Base-by-base conservation (phyloP, 2,329 filamentous ascomycete genomes). In the Trichoderma afroharzianum region DNA sequence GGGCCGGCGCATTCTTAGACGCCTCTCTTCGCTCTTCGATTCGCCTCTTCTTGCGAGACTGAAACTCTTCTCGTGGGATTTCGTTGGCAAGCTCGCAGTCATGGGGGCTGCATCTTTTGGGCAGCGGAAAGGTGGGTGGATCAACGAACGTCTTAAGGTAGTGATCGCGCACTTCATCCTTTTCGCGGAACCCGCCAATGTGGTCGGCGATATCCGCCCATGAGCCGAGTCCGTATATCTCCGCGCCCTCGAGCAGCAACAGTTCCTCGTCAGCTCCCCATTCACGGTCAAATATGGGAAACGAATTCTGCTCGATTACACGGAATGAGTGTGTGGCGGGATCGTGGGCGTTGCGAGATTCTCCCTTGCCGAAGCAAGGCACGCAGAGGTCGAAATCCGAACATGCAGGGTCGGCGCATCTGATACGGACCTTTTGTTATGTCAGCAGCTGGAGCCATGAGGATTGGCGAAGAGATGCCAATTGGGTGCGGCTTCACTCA, bases 151-250 rank as follows among this genome's bases (percentile, higher is more conserved):
- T 95, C 73, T 91, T 86, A 75, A 96, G 89, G 81, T 99, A 99
- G 81, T 99, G 96, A 75, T 98, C 93, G 74, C 94, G 91, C 39
- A 98, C 96, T 82, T 99, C 96, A 76, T 98, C 95, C 80, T 97
- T 98, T 75, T 92, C 91, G 71, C 96, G 90, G 79, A 95, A 98
- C 12, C 96, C 96, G 66, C 96, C 96, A 77, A 99, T 98, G 80
- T 99, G 96, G 81, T 99, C 95, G 47, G 96, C 95, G 74, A 99
- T 97, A 78, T 99, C 96, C 50, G 95, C 94, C 95, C 96, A 99
- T 26, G 95, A 98, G 3, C 96, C 96, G 63, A 99, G 85, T 0
- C 96, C 96, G 79, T 99, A 99, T 71, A 94, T 97, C 81, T 99
- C 96, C 12, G 94, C 94, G 26, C 96, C 96, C 83, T 99, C 96